Evolutionary conservation across 2,329 filamentous ascomycete species (phyloP), one percentile per base, ranked within the genome.

Genomic region (Arthrobotrys iridis): DNA sequence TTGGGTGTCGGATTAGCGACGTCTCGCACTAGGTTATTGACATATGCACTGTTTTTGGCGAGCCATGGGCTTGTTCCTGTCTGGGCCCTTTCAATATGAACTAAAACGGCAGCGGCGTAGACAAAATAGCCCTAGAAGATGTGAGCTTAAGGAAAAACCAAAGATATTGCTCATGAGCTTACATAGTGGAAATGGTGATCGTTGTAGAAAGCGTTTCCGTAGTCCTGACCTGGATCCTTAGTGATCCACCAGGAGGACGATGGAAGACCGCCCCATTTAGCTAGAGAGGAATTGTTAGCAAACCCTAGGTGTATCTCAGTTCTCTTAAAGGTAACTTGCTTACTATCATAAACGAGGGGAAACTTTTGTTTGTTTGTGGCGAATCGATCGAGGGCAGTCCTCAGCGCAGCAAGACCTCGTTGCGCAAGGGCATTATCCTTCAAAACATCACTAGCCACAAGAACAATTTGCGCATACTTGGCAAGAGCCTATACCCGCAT

Each of bases 121-220:
- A 98, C 90, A 82, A 96, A 95, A 81, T 98, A 97, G 30, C 92
- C 93, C 77, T 78, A 58, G 4, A 18, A 18, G 26, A 22, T 33
- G 30, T 37, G 55, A 66, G 68, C 86, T 88, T 79, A 89, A 87
- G 80, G 89, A 88, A 79, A 88, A 87, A 78, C 88, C 86, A 72
- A 88, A 11, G 8, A 10, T 13, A 84, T 24, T 7, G n/a, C 5
- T 37, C 7, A 30, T 2, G 22, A 45, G 72, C 75, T 22, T 74
- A 78, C 78, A 80, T 92, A 93, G 80, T 92, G 90, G 79, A 90
- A 90, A 80, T 91, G 88, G 78, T 90, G 89, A 79, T 91, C 89
- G 79, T 91, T 94, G 84, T 93, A 94, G 80, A 88, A 91, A 0
- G 90, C 91, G 81, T 97, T 97, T 77, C 95, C 95, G 83, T 97